Conservation (phyloP, 495 filamentous ascomycete species). For the Penicillium egyptiacum region DNA sequence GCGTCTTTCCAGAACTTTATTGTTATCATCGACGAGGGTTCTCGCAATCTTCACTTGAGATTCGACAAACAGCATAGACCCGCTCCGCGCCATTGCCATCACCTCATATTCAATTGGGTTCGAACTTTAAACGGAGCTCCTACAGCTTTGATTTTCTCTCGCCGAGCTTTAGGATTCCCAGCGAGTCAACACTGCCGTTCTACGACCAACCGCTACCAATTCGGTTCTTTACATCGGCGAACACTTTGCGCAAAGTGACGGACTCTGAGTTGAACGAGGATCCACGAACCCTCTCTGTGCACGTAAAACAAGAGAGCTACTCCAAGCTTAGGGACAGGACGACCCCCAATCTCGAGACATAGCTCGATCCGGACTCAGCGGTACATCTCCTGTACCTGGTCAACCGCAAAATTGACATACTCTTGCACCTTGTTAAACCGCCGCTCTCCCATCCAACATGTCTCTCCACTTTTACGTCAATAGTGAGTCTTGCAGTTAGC, state of each 20-base stretch:
- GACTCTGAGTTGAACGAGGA: not conserved
- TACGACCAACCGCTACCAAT: not conserved
- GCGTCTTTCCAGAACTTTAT: not conserved
- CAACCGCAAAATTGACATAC: not conserved
- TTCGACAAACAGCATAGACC: not conserved
- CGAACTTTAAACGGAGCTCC: not conserved
- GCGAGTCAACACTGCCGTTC: not conserved
- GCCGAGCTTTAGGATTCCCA: not conserved
- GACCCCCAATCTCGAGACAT: not conserved
- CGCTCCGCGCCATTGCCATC: not conserved
- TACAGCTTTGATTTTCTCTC: not conserved
- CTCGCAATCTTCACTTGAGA: not conserved
- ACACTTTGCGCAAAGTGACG: slow-evolving; percentile 7
- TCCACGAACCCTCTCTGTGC: not conserved
- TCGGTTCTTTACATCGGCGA: slow-evolving; percentile 1
- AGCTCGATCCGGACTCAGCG: slow-evolving; percentile 2
- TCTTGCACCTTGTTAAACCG: not conserved
- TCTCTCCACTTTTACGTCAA: slow-evolving; percentile 67
- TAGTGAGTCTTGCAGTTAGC: slow-evolving; percentile 45
- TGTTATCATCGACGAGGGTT: not conserved
- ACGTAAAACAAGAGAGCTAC: not conserved
- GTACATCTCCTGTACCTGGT: slow-evolving; percentile 9
- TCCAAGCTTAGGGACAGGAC: not conserved
- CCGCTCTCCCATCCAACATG: slow-evolving; percentile 43
- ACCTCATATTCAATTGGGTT: not conserved